phyloP scores from a whole-genome alignment of 2,329 filamentous ascomycete genomes.

The Trichoderma brevicompactum region DNA sequence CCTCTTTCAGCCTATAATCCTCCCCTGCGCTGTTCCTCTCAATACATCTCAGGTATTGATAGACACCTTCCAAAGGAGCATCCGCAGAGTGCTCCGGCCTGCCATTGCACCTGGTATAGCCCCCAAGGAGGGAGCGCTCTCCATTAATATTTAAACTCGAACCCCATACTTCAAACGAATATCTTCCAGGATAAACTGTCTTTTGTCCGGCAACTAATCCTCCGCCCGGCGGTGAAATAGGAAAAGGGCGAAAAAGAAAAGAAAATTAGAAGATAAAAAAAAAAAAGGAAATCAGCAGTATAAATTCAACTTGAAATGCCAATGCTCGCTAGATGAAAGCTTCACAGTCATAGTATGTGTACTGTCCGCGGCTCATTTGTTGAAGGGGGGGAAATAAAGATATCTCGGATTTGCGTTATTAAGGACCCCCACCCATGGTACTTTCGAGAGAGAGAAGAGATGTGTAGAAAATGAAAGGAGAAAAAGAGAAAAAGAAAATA shows the following conservation, averaged over 20 bases:
- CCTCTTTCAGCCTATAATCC: not conserved
- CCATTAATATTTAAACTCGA: conserved; percentile 17
- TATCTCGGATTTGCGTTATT: conserved; percentile 1
- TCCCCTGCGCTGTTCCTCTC: conserved; percentile 2
- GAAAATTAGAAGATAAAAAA: not conserved
- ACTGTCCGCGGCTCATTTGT: not conserved
- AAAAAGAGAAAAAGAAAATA: not conserved
- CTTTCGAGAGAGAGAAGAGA: not conserved
- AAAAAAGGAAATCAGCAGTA: not conserved
- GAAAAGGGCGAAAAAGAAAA: not conserved
- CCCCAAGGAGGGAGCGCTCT: not conserved
- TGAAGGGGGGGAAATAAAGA: not conserved
- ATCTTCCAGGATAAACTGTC: conserved; percentile 1
- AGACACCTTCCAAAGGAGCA: conserved; percentile 1
- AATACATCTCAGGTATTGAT: not conserved
- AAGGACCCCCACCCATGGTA: not conserved
- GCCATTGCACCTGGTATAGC: conserved; percentile 10
- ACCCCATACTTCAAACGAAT: not conserved
- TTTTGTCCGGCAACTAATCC: conserved; percentile 31
- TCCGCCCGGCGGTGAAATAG: conserved; percentile 36
- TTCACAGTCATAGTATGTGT: not conserved
- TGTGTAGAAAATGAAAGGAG: not conserved
- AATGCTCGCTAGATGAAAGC: conserved; percentile 17
- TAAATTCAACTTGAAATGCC: not conserved
- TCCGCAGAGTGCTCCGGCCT: conserved; percentile 6